A percentile compares a stretch with the other conserved stretches of the same genome.
Evolutionary conservation across 352 stramenopile species (phyloP).

Genomic region (Pythium sp.): DNA sequence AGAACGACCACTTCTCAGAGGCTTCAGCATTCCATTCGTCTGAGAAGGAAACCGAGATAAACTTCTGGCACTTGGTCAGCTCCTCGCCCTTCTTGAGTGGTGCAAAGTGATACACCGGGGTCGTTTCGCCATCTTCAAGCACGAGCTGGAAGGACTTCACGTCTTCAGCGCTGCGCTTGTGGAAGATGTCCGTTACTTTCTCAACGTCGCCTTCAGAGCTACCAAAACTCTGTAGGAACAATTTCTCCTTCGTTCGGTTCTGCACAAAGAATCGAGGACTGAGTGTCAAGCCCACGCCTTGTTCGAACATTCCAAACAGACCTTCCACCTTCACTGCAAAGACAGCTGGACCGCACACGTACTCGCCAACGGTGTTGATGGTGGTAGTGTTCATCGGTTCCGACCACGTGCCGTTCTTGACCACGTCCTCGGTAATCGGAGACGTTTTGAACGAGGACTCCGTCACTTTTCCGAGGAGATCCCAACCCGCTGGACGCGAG

Average conservation of each 20-base stretch:
- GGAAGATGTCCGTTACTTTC: constrained; percentile 68
- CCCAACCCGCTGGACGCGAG: constrained; percentile 58
- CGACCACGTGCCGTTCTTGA: constrained; percentile 70
- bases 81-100: constrained; percentile 72
- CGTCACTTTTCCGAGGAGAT: constrained; percentile 48
- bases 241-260: constrained; percentile 76
- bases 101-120: constrained; percentile 74
- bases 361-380: constrained; percentile 83
- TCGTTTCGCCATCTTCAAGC: constrained; percentile 61
- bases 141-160: constrained; percentile 49
- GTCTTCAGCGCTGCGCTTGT: constrained; percentile 62
- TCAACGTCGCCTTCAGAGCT: constrained; percentile 57
- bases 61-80: constrained; percentile 59
- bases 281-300: constrained; percentile 70
- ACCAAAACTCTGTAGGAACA: constrained; percentile 74
- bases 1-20: constrained; percentile 74
- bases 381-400: constrained; percentile 83
- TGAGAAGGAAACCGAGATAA: constrained; percentile 78
- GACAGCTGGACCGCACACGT: constrained; percentile 66
- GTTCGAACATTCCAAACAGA: constrained; percentile 78
- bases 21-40: constrained; percentile 51
- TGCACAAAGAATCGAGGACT: constrained; percentile 83
- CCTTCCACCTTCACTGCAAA: constrained; percentile 82
- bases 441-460: constrained; percentile 44
- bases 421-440: constrained; percentile 52